Base-by-base conservation (phyloP, 306 rosid species). In the Pterocarpus santalinus region DNA sequence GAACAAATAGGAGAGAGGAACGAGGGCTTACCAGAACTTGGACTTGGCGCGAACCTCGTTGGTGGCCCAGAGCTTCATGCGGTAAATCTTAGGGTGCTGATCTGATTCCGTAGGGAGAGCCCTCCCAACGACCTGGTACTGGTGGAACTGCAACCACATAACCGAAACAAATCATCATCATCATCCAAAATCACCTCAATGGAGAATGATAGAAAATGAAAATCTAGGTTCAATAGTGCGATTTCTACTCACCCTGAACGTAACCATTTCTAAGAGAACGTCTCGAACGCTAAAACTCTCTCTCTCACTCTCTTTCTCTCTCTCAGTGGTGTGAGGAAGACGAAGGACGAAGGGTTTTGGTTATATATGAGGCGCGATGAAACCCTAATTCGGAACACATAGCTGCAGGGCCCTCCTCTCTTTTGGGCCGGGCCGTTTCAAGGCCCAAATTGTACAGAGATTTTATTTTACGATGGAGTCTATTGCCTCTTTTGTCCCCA, bases 11-110 rank as follows among this genome's bases (percentile, higher is more conserved):
- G 34, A 75, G 17, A 36, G 4, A 16, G n/a, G 49, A 38, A 75
- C 7, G 67, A 66, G 72, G 15, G 7, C 5, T 66, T 88, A 94
- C 98, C 98, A 94, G 74, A 94, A 94, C 83, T 94, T 94, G 33
- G 98, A 94, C 86, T 94, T 94, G 68, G 98, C 98, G 72, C 98
- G 97, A 85, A 94, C 98, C 81, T 92, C 98, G 36, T 94, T 94
- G 69, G 98, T 94, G 8, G 97, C 97, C 98, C 98, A 94, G 12
- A 94, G 94, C 85, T 94, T 94, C 98, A 94, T 94, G 16, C 98
- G 91, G 81, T 92, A 94, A 58, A 94, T 94, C 91, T 91, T 94
- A 0, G 98, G 98, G 57, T 89, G 95, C 61, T 88, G 81, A 83
- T 92, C 98, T 0, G 92, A 1, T 35, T 90, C 97, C 7, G 97